Percentiles rank a stretch among this genome's conserved stretches.
Evolutionary conservation across 345 rosid species (phyloP).

Genomic region (Turnera subulata): DNA sequence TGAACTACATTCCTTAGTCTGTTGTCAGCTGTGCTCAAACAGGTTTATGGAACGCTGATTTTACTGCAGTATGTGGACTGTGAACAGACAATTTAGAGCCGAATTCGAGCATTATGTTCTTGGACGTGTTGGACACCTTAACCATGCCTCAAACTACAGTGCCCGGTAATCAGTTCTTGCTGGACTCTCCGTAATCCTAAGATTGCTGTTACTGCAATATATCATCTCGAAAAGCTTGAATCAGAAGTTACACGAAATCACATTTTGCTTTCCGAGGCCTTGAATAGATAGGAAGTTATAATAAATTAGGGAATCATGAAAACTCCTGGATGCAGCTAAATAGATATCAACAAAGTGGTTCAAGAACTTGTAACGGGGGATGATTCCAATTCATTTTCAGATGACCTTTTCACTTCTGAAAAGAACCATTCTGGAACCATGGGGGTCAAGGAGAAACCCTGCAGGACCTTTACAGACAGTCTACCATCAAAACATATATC

Average conservation of each 20-base stretch:
- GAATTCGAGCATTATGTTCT: conserved; percentile 18
- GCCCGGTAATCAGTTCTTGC: conserved; percentile 15
- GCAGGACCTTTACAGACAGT: too few species aligned
- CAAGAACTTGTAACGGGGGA: conserved; percentile 54
- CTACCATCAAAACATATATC: too few species aligned
- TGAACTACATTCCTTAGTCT: conserved; percentile 13
- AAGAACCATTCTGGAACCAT: too few species aligned
- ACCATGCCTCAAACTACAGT: conserved; percentile 16
- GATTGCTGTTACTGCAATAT: conserved; percentile 29
- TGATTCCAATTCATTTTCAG: conserved; percentile 39
- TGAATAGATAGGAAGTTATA: conserved; percentile 39
- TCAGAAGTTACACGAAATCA: conserved; percentile 53
- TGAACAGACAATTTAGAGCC: conserved; percentile 7
- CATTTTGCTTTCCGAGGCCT: conserved; percentile 44
- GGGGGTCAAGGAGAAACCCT: too few species aligned
- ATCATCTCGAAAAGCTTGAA: conserved; percentile 46
- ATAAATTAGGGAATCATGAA: conserved; percentile 43
- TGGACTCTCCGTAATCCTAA: conserved; percentile 14
- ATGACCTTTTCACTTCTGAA: conserved; percentile 28
- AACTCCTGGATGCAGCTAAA: conserved; percentile 53
- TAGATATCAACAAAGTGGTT: conserved; percentile 49
- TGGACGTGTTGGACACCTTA: conserved; percentile 12
- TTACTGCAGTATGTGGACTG: conserved; percentile 12
- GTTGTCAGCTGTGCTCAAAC: conserved; percentile 22
- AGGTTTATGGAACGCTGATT: conserved; percentile 15